These are phyloP conservation scores for Cyphellophora europaea DNA, from an alignment of 2,329 filamentous ascomycete species.

Conservation along the genomic window DNA sequence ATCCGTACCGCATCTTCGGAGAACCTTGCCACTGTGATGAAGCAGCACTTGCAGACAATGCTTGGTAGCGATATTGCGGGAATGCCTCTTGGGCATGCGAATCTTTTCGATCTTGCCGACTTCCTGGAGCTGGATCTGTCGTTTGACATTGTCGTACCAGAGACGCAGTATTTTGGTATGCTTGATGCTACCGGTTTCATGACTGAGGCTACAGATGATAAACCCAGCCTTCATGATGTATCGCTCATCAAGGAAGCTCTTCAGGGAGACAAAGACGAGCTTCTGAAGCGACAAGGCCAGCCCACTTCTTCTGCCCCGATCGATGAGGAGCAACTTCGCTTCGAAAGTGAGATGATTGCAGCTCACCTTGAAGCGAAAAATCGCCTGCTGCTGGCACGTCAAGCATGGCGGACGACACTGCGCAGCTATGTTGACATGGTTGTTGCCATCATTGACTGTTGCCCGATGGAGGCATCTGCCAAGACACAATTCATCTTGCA, in stretches of 20 bases:
- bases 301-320: slow-evolving; percentile 2
- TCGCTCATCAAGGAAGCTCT: slow-evolving; percentile 66
- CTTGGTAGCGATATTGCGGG: slow-evolving; percentile 60
- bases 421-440: slow-evolving; percentile 78
- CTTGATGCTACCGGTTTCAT: slow-evolving; percentile 60
- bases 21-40: slow-evolving; percentile 60
- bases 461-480: slow-evolving; percentile 64
- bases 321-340: slow-evolving; percentile 31
- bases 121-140: slow-evolving; percentile 62
- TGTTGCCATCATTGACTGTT: slow-evolving; percentile 71
- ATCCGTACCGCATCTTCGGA: slow-evolving; percentile 67
- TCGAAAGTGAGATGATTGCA: slow-evolving; percentile 29
- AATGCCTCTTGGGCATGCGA: slow-evolving; percentile 57
- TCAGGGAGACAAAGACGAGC: slow-evolving; percentile 24
- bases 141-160: slow-evolving; percentile 37
- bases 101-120: slow-evolving; percentile 87
- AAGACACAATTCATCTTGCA: slow-evolving; percentile 75
- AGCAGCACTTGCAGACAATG: slow-evolving; percentile 57
- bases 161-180: slow-evolving; percentile 52
- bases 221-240: slow-evolving; percentile 53
- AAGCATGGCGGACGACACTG: slow-evolving; percentile 56
- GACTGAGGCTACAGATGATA: slow-evolving; percentile 47
- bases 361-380: slow-evolving; percentile 32
- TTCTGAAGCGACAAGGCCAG: slow-evolving; percentile 20
- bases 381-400: slow-evolving; percentile 26